A percentile compares a stretch with the other conserved stretches of the same genome.
Conservation (phyloP, 2,329 filamentous ascomycete species). For the Stagonosporopsis tanaceti region DNA sequence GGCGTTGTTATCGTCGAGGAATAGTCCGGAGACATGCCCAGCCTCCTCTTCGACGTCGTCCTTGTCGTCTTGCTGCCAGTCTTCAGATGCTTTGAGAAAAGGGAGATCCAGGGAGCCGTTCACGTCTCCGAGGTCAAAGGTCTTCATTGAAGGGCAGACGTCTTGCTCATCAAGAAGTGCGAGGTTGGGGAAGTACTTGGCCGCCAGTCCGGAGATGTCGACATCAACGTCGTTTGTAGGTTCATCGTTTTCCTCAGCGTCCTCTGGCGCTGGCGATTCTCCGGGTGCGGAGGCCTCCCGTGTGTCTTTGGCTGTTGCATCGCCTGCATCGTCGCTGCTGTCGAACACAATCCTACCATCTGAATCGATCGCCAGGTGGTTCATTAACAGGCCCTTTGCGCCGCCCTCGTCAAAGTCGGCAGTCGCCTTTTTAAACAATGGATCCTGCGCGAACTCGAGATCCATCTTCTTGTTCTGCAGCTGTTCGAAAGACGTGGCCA, state of each 20-base stretch:
- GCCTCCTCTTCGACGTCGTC: conserved; percentile 59
- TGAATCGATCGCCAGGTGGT: conserved; percentile 94
- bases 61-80: conserved; percentile 78
- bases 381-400: conserved; percentile 91
- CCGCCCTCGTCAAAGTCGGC: conserved; percentile 98
- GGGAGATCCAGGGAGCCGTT: conserved; percentile 88
- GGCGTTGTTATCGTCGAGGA: conserved; percentile 86
- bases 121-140: conserved; percentile 87
- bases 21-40: conserved; percentile 77
- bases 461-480: conserved; percentile 97
- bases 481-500: conserved; percentile 86
- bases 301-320: conserved; percentile 58
- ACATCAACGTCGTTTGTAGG: conserved; percentile 71
- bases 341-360: conserved; percentile 96
- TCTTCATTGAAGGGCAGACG: conserved; percentile 93
- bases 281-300: conserved; percentile 56
- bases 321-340: conserved; percentile 85
- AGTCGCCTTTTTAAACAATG: conserved; percentile 98
- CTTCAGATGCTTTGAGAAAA: conserved; percentile 87
- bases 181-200: conserved; percentile 87
- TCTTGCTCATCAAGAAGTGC: conserved; percentile 81
- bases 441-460: conserved; percentile 94
- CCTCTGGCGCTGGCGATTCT: conserved; percentile 40
- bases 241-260: conserved; percentile 38
- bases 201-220: conserved; percentile 76